Percentiles rank a stretch among this genome's conserved stretches.
phyloP scores from a whole-genome alignment of 148 eudicot species.

The Vaccinium macrocarpon region DNA sequence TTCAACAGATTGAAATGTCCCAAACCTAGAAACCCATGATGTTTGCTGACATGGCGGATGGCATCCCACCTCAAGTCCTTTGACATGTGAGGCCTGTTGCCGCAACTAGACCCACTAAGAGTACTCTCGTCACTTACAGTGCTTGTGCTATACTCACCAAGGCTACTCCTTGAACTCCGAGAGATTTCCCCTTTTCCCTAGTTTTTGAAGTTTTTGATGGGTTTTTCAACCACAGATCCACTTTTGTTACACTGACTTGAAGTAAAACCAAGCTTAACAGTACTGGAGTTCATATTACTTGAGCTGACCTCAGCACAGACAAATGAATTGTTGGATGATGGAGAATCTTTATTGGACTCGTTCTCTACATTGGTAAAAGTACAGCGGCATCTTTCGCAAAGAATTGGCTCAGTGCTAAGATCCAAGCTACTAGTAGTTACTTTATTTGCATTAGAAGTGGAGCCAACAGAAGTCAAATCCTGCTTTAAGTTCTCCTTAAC shows the following conservation, averaged over 20 bases:
- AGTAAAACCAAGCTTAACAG: slow-evolving; percentile 34
- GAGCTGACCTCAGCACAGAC: slow-evolving; percentile 35
- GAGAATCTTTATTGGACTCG: slow-evolving; percentile 40
- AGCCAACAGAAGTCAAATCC: slow-evolving; percentile 27
- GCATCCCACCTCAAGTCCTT: slow-evolving; percentile 89
- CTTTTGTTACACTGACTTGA: slow-evolving; percentile 26
- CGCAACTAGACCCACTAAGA: slow-evolving; percentile 63
- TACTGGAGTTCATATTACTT: slow-evolving; percentile 31
- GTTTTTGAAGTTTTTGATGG: slow-evolving; percentile 33
- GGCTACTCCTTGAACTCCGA: slow-evolving; percentile 78
- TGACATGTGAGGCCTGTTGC: slow-evolving; percentile 94
- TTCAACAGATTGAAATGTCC: slow-evolving; percentile 75
- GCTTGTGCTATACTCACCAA: slow-evolving; percentile 74
- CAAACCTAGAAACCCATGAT: slow-evolving; percentile 66
- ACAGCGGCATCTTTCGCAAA: slow-evolving; percentile 86
- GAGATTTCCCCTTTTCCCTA: slow-evolving; percentile 53
- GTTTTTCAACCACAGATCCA: slow-evolving; percentile 32
- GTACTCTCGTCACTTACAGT: slow-evolving; percentile 80
- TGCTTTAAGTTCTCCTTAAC: slow-evolving; percentile 59
- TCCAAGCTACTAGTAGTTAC: slow-evolving; percentile 37
- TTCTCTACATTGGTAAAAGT: slow-evolving; percentile 46
- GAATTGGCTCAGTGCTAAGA: slow-evolving; percentile 41
- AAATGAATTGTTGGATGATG: slow-evolving; percentile 27
- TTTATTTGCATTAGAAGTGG: slow-evolving; percentile 28
- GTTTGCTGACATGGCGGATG: slow-evolving; percentile 53